phyloP scores from a whole-genome alignment of 192 early-diverging fungal genomes.

The Jimgerdemannia flammicorona region DNA sequence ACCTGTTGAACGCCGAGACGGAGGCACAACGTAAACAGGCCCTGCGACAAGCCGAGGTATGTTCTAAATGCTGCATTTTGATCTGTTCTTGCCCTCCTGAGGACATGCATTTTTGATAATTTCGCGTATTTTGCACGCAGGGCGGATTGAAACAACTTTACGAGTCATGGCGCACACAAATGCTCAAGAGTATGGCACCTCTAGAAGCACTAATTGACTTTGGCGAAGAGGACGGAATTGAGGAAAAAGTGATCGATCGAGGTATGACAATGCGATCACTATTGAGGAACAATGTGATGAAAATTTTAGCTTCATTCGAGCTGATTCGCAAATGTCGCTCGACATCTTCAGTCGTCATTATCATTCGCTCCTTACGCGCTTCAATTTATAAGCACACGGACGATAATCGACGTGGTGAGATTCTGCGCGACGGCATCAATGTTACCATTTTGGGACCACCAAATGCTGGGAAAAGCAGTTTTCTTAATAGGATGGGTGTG shows the following conservation, averaged over 20 bases:
- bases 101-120: neutral
- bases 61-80: neutral
- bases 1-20: conserved; percentile 77
- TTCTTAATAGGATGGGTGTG: conserved; percentile 63
- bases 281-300: neutral
- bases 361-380: conserved; percentile 3
- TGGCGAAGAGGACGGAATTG: conserved; percentile 78
- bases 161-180: conserved; percentile 55
- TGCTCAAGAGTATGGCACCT: conserved; percentile 56
- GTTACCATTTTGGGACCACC: conserved; percentile 72
- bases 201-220: conserved; percentile 76
- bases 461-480: conserved; percentile 75
- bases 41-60: conserved; percentile 61
- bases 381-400: conserved; percentile 46
- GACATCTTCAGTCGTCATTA: neutral
- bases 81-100: neutral
- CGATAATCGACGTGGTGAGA: conserved; percentile 66
- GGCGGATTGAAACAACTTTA: conserved; percentile 61
- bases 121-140: conserved; percentile 8
- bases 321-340: no score
- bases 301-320: no score
- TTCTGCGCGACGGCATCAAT: conserved; percentile 65
- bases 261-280: conserved; percentile 20
- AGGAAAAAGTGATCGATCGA: conserved; percentile 58
- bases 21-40: conserved; percentile 67